phyloP scores from a whole-genome alignment of 2,329 filamentous ascomycete species.

The Lasiodiplodia citricola region DNA sequence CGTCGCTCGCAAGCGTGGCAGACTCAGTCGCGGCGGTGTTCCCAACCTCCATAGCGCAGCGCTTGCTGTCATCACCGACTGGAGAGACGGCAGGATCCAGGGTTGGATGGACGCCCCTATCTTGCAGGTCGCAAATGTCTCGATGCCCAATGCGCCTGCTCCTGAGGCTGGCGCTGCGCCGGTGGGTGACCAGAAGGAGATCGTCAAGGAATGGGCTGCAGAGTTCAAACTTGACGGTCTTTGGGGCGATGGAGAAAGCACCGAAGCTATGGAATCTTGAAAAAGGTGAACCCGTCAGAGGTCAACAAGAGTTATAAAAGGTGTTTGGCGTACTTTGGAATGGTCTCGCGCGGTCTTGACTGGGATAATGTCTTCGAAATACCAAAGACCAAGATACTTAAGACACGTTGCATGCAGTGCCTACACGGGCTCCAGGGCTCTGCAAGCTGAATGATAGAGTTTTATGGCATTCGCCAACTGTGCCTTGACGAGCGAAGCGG shows the following conservation, averaged over 20 bases:
- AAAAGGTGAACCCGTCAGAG: background rate
- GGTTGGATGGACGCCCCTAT: slow-evolving; percentile 84
- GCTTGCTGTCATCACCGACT: slow-evolving; percentile 94
- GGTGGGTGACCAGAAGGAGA: slow-evolving; percentile 74
- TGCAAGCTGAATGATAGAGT: background rate
- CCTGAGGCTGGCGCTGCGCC: slow-evolving; percentile 29
- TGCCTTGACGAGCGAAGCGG: background rate
- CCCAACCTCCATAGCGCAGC: slow-evolving; percentile 88
- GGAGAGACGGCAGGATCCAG: slow-evolving; percentile 93
- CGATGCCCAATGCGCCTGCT: slow-evolving; percentile 33
- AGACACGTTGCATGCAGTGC: background rate
- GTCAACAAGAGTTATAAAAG: slow-evolving; percentile 18
- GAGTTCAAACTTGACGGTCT: slow-evolving; percentile 95
- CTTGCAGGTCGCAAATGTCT: slow-evolving; percentile 59
- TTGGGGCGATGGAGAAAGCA: slow-evolving; percentile 72
- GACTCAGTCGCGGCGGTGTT: slow-evolving; percentile 85
- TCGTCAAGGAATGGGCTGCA: slow-evolving; percentile 90
- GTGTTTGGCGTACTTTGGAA: slow-evolving; percentile 20
- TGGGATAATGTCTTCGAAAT: background rate
- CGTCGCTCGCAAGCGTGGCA: slow-evolving; percentile 89
- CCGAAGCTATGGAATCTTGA: slow-evolving; percentile 43
- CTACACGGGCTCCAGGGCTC: background rate
- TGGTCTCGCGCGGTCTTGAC: background rate
- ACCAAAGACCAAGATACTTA: background rate
- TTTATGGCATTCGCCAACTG: background rate